Conservation (phyloP, 192 early-diverging fungal genomes). For the Entomortierella parvispora region DNA sequence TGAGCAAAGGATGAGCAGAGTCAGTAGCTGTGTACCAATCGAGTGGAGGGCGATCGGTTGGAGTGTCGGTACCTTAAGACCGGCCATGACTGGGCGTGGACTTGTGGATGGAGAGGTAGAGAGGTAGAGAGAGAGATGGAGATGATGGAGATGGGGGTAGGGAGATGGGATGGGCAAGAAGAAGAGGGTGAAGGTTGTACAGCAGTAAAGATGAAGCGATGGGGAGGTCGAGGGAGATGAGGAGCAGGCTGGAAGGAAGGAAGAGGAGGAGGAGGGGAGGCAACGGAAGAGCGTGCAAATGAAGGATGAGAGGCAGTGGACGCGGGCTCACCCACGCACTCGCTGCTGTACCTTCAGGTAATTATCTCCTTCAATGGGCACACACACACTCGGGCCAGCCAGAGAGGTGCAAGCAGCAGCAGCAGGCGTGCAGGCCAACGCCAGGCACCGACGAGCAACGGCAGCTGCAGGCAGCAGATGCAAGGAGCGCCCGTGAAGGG, state of each 20-base stretch:
- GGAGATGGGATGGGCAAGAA: not conserved
- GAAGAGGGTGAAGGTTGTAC: not conserved
- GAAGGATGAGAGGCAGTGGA: too few species aligned
- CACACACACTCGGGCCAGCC: too few species aligned
- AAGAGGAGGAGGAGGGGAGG: too few species aligned
- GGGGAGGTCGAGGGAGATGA: not conserved
- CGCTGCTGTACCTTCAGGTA: too few species aligned
- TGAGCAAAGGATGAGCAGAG: not conserved
- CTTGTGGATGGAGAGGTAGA: not conserved
- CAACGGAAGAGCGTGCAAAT: too few species aligned
- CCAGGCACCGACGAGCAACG: too few species aligned
- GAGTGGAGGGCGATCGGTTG: not conserved
- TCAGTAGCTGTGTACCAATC: not conserved
- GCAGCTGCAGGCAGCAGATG: too few species aligned
- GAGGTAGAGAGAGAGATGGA: not conserved
- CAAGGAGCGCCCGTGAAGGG: too few species aligned
- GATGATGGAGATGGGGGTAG: not conserved
- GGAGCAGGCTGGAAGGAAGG: not conserved
- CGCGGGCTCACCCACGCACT: too few species aligned
- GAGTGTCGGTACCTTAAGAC: slow-evolving; percentile 34
- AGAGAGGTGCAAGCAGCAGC: too few species aligned
- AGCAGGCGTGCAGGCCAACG: too few species aligned
- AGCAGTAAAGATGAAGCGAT: not conserved
- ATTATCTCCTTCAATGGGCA: too few species aligned
- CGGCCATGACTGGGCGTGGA: slow-evolving; percentile 12